A percentile compares a stretch with the other conserved stretches of the same genome.
phyloP scores from a whole-genome alignment of 768 basidiomycete genomes.

The Pleurotus tuoliensis region DNA sequence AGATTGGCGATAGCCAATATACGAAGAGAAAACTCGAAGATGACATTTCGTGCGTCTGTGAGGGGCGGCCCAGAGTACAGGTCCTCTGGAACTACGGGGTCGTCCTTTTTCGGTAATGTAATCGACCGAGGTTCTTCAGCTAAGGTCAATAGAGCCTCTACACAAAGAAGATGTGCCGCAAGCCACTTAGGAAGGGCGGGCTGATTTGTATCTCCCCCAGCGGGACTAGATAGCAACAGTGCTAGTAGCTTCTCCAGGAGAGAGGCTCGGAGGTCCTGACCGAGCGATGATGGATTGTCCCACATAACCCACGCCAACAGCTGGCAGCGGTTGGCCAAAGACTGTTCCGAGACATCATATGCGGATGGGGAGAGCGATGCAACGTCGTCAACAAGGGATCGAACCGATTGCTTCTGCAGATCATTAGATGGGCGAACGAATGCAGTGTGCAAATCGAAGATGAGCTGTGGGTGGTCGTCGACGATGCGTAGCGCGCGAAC shows the following conservation, averaged over 20 bases:
- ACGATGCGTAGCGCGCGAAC: constrained; percentile 72
- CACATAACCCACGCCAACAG: constrained; percentile 80
- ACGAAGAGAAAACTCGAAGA: constrained; percentile 76
- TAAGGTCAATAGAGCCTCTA: constrained; percentile 76
- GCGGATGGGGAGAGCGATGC: constrained; percentile 61
- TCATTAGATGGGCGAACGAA: constrained; percentile 64
- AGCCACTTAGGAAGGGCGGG: constrained; percentile 79
- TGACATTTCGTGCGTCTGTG: constrained; percentile 52
- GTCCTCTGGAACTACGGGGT: constrained; percentile 48
- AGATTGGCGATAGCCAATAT: constrained; percentile 63
- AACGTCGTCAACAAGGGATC: constrained; percentile 74
- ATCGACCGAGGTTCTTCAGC: constrained; percentile 70
- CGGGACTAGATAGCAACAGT: constrained; percentile 55
- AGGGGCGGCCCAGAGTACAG: constrained; percentile 60
- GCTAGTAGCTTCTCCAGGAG: constrained; percentile 70
- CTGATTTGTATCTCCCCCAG: constrained; percentile 48
- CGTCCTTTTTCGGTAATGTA: constrained; percentile 66
- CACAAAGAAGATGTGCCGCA: constrained; percentile 78
- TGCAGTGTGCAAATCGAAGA: constrained; percentile 84
- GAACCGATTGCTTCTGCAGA: constrained; percentile 63
- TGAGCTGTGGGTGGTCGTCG: constrained; percentile 81
- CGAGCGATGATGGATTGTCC: constrained; percentile 63
- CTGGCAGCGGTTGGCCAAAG: constrained; percentile 78
- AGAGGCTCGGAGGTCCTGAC: constrained; percentile 45
- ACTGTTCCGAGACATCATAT: constrained; percentile 69